Conservation (phyloP, 306 rosid genomes). For the Dalbergia cultrata region DNA sequence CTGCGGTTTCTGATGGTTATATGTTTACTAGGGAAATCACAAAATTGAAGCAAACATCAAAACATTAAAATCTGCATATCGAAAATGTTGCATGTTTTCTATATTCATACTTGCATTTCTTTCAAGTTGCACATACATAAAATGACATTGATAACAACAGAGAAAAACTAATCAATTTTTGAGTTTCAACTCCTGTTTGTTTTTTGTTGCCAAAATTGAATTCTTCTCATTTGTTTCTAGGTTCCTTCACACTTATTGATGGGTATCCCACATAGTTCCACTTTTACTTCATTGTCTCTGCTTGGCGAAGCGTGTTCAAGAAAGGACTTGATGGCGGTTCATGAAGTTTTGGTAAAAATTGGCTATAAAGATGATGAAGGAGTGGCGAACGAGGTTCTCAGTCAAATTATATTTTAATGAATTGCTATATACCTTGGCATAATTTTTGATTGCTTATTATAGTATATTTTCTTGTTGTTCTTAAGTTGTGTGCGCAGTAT, state of each 20-base stretch:
- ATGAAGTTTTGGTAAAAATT: constrained; percentile 71
- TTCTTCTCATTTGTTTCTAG: constrained; percentile 48
- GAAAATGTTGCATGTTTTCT: constrained; percentile 10
- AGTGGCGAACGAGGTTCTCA: constrained; percentile 74
- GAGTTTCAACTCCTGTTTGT: constrained; percentile 6
- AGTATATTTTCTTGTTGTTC: neutral
- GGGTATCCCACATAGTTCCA: constrained; percentile 69
- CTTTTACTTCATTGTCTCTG: constrained; percentile 64
- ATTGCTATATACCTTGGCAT: neutral
- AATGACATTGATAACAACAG: too few relatives aligned
- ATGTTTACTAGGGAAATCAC: neutral
- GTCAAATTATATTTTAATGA: constrained; percentile 26
- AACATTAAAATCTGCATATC: neutral
- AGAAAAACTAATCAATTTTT: neutral
- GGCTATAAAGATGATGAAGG: constrained; percentile 89
- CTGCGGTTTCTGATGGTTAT: neutral
- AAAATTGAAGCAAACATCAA: neutral
- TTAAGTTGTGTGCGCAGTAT: neutral
- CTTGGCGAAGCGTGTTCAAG: constrained; percentile 86
- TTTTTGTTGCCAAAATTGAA: constrained; percentile 11
- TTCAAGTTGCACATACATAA: neutral
- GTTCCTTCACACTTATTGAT: constrained; percentile 78
- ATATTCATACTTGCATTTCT: constrained; percentile 12
- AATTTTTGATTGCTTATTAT: neutral
- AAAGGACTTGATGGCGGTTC: constrained; percentile 80